Base-by-base conservation (phyloP, 805 yeast genomes). In the Nakazawaea laoshanensis region DNA sequence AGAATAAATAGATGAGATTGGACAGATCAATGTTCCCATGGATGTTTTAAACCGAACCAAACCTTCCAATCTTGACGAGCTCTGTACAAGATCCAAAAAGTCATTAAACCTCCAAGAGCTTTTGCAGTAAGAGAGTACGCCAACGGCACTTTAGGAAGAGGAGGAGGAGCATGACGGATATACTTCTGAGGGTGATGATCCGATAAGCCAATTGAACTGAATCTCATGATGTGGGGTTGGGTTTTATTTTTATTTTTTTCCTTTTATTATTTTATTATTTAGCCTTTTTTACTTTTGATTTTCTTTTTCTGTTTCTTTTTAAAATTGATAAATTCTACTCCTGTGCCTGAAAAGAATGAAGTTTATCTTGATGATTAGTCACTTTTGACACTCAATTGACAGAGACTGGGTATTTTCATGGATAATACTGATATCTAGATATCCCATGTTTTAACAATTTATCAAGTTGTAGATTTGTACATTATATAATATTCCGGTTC, bases 1-100 rank as follows among this genome's bases (percentile, higher is more conserved):
- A 17, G 16, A 10, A 11, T 19, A 20, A 19, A 16, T 14, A 16
- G 19, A 32, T 23, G 17, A n/a, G 16, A 16, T 21, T 7, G 27
- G 21, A 8, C 24, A 18, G 9, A 23, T 23, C 26, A 36, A 31
- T 36, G 33, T 13, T 36, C 39, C 35, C 35, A 36, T 16, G 39
- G 39, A 28, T 31, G 39, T 16, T 31, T 36, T 27, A 36, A 27
- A 19, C 39, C 80, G 42, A 67, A 59, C 71, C 77, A 72, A 23
- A 71, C 74, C 48, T 70, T 65, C 44, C 76, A 77, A 47, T 77
- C 89, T 52, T 81, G 77, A 59, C 79, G 77, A 28, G 82, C 65
- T 54, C 95, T 68, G 67, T 81, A 84, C 50, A 85, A 67, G 41
- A 85, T 70, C 83, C 89, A 85, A 58, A 83, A 85, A 83, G 92